Percentiles rank a stretch among this genome's conserved stretches.
Evolutionary conservation across 495 filamentous ascomycete genomes (phyloP).

Genomic region (Penicillium silybi): DNA sequence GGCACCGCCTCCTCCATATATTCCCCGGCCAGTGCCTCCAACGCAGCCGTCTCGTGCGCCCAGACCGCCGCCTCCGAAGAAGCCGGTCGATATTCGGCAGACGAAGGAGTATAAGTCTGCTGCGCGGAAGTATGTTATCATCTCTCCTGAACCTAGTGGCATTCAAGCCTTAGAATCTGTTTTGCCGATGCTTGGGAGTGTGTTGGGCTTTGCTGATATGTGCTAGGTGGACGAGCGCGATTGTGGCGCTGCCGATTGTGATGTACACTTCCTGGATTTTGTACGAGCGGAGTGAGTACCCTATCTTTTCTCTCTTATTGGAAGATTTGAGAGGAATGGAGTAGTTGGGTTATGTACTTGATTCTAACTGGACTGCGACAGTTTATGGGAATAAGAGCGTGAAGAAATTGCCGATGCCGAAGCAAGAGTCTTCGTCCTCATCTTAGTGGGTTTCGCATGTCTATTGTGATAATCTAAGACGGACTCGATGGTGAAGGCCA

Average conservation of each 20-base stretch:
- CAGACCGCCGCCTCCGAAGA: slow-evolving; percentile 1
- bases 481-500: not conserved
- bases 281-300: slow-evolving; percentile 22
- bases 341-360: not conserved
- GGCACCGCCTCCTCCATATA: not conserved
- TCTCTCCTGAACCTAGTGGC: not conserved
- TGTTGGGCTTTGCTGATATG: not conserved
- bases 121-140: slow-evolving; percentile 20
- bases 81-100: slow-evolving; percentile 22
- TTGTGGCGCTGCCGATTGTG: slow-evolving; percentile 51
- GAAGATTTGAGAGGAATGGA: not conserved
- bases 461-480: not conserved
- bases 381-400: slow-evolving; percentile 18
- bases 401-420: not conserved
- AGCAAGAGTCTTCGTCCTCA: not conserved
- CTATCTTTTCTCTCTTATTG: not conserved
- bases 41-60: not conserved
- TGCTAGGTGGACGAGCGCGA: slow-evolving; percentile 44
- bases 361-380: not conserved
- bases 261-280: slow-evolving; percentile 34
- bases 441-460: not conserved
- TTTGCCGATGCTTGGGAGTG: not conserved
- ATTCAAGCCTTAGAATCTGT: not conserved
- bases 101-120: slow-evolving; percentile 30
- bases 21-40: not conserved